A percentile compares a stretch with the other conserved stretches of the same genome.
Evolutionary conservation across 768 basidiomycete genomes (phyloP).

Genomic region (Suillus cothurnatus): DNA sequence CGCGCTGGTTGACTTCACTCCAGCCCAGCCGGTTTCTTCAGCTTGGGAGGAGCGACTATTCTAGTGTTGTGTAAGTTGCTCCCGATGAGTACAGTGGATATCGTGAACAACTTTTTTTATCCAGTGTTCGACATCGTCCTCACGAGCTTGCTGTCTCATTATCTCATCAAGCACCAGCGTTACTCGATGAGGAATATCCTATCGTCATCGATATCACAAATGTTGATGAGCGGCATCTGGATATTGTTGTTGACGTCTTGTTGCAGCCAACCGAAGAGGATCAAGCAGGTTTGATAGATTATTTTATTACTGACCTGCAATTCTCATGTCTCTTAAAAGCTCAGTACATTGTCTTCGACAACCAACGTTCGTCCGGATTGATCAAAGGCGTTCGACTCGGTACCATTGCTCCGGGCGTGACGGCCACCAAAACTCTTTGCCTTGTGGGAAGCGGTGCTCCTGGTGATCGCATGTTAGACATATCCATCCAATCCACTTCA

Average conservation of each 20-base stretch:
- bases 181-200: slow-evolving; percentile 79
- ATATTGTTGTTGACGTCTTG: slow-evolving; percentile 71
- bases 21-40: slow-evolving; percentile 56
- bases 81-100: not conserved
- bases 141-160: slow-evolving; percentile 60
- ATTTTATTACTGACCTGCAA: not conserved
- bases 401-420: slow-evolving; percentile 56
- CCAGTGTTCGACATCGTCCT: slow-evolving; percentile 62
- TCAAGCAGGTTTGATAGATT: slow-evolving; percentile 53
- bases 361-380: slow-evolving; percentile 65
- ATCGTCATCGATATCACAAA: slow-evolving; percentile 74
- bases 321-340: slow-evolving; percentile 36
- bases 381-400: slow-evolving; percentile 78
- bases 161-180: slow-evolving; percentile 66
- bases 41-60: slow-evolving; percentile 47
- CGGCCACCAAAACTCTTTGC: slow-evolving; percentile 60
- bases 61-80: slow-evolving; percentile 49
- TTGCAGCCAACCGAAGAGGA: slow-evolving; percentile 82
- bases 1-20: slow-evolving; percentile 62
- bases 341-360: slow-evolving; percentile 62
- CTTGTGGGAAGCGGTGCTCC: slow-evolving; percentile 62
- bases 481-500: slow-evolving; percentile 71
- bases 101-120: slow-evolving; percentile 10
- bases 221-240: slow-evolving; percentile 66
- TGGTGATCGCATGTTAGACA: slow-evolving; percentile 76